Conservation (phyloP, 805 yeast species). For the Pichia eremophila region DNA sequence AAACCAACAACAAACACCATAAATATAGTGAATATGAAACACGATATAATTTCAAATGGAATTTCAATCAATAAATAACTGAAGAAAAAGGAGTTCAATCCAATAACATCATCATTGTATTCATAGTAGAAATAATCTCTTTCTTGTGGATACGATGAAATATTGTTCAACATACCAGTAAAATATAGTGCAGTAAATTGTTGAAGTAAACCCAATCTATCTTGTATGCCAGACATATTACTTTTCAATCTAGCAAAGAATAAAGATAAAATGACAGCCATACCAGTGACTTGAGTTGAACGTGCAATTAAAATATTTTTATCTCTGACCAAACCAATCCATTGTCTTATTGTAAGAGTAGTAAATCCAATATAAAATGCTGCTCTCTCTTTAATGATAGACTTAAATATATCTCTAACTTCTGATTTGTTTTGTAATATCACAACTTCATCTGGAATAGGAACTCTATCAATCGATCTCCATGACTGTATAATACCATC, state of each 20-base stretch:
- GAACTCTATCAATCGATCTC: slow-evolving; percentile 15
- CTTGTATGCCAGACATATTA: slow-evolving; percentile 42
- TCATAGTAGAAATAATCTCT: slow-evolving; percentile 73
- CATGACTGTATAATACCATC: slow-evolving; percentile 29
- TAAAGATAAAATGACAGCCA: slow-evolving; percentile 57
- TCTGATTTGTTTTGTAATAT: slow-evolving; percentile 11
- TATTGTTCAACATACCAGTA: slow-evolving; percentile 71
- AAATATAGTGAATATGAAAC: slow-evolving; percentile 49
- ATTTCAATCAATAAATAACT: slow-evolving; percentile 53
- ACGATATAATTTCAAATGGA: slow-evolving; percentile 57
- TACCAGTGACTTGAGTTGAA: slow-evolving; percentile 50
- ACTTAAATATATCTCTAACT: slow-evolving; percentile 17
- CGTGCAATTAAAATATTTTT: slow-evolving; percentile 57
- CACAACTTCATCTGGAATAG: not conserved
- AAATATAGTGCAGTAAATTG: slow-evolving; percentile 64
- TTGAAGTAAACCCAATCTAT: slow-evolving; percentile 70
- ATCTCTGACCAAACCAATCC: slow-evolving; percentile 36
- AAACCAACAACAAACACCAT: slow-evolving; percentile 65
- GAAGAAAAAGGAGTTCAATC: slow-evolving; percentile 50
- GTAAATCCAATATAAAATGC: slow-evolving; percentile 25
- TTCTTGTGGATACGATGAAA: slow-evolving; percentile 67
- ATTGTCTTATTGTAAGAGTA: slow-evolving; percentile 30
- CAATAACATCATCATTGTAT: slow-evolving; percentile 62
- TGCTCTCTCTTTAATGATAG: slow-evolving; percentile 25
- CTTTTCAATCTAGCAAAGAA: slow-evolving; percentile 55